Evolutionary conservation across 306 rosid genomes (phyloP).

Genomic region (Castanospermum australe): DNA sequence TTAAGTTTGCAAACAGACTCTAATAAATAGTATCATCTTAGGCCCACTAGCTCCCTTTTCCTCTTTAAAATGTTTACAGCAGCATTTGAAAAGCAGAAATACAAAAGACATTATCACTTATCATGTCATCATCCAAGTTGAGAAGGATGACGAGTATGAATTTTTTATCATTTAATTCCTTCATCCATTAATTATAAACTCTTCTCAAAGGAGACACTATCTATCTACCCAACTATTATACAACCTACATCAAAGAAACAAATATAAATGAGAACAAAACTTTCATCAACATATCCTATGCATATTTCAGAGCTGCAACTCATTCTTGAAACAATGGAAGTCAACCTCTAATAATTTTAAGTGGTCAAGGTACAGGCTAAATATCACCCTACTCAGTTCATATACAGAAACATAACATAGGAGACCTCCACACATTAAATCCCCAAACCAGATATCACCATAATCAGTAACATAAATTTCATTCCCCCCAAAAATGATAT

Average conservation of each 20-base stretch:
- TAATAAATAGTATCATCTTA: slow-evolving; percentile 5
- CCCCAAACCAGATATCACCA: neutral
- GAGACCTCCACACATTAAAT: neutral
- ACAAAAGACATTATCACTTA: neutral
- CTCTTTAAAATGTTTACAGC: neutral
- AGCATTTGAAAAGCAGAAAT: neutral
- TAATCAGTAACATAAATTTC: slow-evolving; percentile 5
- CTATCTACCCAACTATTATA: too few species aligned
- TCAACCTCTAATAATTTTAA: slow-evolving; percentile 5
- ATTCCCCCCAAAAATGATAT: slow-evolving; percentile 1
- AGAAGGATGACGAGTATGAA: neutral
- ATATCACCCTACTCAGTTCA: slow-evolving; percentile 7
- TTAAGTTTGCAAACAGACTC: slow-evolving; percentile 14
- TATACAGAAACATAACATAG: neutral
- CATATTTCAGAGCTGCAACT: too few species aligned
- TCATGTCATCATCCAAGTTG: neutral
- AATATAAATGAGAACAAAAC: too few species aligned
- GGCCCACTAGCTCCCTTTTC: neutral
- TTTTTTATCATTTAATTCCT: neutral
- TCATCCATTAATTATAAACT: neutral
- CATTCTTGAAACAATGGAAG: too few species aligned
- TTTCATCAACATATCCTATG: too few species aligned
- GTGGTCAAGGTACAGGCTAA: neutral
- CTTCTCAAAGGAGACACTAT: too few species aligned
- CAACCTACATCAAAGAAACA: too few species aligned